Evolutionary conservation across 169 alveolate species (phyloP).

Genomic region (Eimeria necatrix): DNA sequence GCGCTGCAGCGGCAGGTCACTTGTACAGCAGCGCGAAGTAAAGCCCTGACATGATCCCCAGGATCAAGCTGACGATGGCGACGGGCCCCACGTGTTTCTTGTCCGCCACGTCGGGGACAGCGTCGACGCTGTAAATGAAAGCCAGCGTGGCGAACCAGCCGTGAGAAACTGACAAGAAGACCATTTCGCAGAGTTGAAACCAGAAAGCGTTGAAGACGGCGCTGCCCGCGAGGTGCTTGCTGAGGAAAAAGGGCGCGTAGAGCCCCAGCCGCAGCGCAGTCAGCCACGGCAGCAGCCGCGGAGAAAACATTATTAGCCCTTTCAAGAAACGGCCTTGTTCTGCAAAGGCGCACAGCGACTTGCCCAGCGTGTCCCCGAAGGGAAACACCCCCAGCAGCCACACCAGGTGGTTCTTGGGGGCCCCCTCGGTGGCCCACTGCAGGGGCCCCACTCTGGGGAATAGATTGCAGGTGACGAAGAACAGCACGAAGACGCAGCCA

Average conservation of each 20-base stretch:
- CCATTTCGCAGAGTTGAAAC: slow-evolving; percentile 2
- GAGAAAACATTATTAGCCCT: neutral
- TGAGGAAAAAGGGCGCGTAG: slow-evolving; percentile 63
- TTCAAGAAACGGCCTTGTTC: neutral
- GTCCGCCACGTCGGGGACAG: neutral
- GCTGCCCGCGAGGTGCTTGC: slow-evolving; percentile 27
- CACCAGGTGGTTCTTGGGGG: slow-evolving; percentile 34
- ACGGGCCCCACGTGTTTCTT: slow-evolving; percentile 30
- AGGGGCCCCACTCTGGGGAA: slow-evolving; percentile 73
- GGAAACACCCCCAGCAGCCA: slow-evolving; percentile 56
- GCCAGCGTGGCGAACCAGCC: slow-evolving; percentile 74
- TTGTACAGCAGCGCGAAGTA: slow-evolving; percentile 52
- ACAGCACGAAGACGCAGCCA: neutral
- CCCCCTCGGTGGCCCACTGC: slow-evolving; percentile 31
- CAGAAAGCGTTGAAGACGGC: slow-evolving; percentile 63
- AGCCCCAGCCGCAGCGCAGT: neutral
- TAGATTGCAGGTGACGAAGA: slow-evolving; percentile 47
- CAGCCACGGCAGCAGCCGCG: slow-evolving; percentile 26
- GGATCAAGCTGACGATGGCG: slow-evolving; percentile 40
- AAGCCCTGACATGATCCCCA: slow-evolving; percentile 59
- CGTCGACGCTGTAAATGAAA: slow-evolving; percentile 44
- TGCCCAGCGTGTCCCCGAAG: slow-evolving; percentile 41
- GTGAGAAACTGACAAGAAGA: slow-evolving; percentile 24
- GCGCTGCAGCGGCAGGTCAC: neutral
- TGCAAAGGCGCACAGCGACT: neutral